Percentiles rank a stretch among this genome's conserved stretches.
Evolutionary conservation across 768 basidiomycete genomes (phyloP).

Genomic region (Boletus vinaceobasis): DNA sequence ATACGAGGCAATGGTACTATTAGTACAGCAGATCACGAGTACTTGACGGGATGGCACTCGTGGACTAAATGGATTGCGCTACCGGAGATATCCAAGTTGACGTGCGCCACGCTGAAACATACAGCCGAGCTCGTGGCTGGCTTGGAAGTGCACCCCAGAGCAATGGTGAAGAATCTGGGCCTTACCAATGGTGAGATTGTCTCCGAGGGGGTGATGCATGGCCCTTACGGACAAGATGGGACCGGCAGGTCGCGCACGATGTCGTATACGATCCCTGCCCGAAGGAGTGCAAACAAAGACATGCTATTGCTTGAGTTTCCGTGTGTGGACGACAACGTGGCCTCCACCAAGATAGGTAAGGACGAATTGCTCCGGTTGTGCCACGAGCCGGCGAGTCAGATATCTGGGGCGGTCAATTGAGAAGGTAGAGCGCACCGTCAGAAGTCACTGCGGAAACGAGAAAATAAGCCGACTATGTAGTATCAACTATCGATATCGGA

Average conservation of each 20-base stretch:
- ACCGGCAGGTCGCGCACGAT: conserved; percentile 43
- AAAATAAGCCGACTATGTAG: too few relatives aligned
- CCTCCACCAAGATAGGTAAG: conserved; percentile 20
- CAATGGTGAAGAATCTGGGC: conserved; percentile 39
- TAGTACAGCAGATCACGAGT: conserved; percentile 46
- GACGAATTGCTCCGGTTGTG: conserved; percentile 33
- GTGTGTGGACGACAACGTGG: conserved; percentile 26
- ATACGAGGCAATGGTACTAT: conserved; percentile 48
- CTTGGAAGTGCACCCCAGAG: conserved; percentile 40
- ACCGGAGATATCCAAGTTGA: conserved; percentile 43
- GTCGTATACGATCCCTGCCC: conserved; percentile 42
- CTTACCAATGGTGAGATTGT: conserved; percentile 41
- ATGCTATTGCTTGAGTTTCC: conserved; percentile 34
- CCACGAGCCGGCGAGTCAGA: conserved; percentile 27
- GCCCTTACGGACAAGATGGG: conserved; percentile 39
- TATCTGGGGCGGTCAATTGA: conserved; percentile 39
- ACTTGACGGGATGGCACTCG: conserved; percentile 48
- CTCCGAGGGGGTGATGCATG: conserved; percentile 50
- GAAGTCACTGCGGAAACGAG: too few relatives aligned
- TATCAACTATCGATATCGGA: too few relatives aligned
- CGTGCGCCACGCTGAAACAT: conserved; percentile 38
- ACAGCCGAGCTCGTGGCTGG: conserved; percentile 36
- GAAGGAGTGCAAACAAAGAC: conserved; percentile 23
- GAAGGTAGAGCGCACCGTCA: conserved; percentile 29
- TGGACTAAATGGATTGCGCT: conserved; percentile 45